Conservation (phyloP, 2,329 filamentous ascomycete genomes). For the Ambrosiella cleistominuta region DNA sequence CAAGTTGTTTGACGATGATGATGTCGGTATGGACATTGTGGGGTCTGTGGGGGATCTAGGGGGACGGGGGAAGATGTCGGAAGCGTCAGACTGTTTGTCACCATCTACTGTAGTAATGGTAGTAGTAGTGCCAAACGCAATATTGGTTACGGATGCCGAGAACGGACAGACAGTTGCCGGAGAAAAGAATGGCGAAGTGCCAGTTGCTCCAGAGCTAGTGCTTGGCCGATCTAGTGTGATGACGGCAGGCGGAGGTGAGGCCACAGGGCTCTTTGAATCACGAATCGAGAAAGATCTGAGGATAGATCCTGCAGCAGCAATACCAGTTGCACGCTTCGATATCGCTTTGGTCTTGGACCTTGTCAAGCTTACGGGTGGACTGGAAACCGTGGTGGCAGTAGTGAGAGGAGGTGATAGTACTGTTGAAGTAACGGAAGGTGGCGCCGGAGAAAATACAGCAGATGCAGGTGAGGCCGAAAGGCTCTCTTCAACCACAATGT, state of each 20-base stretch:
- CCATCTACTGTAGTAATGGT: not conserved
- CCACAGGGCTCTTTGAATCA: constrained; percentile 1
- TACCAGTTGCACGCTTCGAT: not conserved
- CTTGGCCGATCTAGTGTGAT: not conserved
- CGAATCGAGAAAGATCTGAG: constrained; percentile 5
- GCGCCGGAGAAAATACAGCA: not conserved
- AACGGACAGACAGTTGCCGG: not conserved
- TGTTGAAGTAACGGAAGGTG: not conserved
- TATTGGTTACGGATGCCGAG: not conserved
- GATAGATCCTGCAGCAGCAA: not conserved
- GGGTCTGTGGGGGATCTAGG: constrained; percentile 2
- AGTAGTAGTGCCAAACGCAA: constrained; percentile 1
- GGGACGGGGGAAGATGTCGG: constrained; percentile 4
- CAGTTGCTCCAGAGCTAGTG: not conserved
- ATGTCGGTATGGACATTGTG: constrained; percentile 8
- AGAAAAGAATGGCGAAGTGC: not conserved
- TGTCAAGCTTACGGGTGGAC: not conserved
- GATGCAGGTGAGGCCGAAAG: not conserved
- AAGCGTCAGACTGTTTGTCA: not conserved
- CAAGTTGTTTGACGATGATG: constrained; percentile 9
- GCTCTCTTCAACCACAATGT: not conserved
- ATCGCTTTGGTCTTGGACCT: not conserved
- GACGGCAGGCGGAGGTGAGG: not conserved
- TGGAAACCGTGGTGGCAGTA: not conserved
- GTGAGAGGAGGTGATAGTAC: not conserved